Conservation (phyloP, 1,284 basidiomycete species). For the Hemileccinum hortonii region DNA sequence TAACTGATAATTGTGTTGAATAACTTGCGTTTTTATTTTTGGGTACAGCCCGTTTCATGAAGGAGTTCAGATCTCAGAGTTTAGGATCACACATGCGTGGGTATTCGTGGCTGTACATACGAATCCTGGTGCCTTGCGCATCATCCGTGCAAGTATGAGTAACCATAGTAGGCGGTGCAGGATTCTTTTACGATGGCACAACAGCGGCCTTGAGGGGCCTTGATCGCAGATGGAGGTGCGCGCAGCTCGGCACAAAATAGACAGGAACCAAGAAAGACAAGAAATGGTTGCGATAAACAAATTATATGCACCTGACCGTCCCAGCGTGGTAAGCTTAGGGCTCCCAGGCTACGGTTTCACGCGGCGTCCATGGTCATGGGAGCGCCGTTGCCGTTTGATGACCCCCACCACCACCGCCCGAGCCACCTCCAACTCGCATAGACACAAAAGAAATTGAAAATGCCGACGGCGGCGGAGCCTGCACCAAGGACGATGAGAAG, state of each 20-base stretch:
- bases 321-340: neutral
- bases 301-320: constrained; percentile 2
- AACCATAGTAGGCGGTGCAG: neutral
- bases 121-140: neutral
- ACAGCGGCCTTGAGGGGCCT: neutral
- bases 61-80: no score
- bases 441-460: constrained; percentile 69
- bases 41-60: neutral
- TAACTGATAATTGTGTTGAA: neutral
- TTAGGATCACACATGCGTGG: neutral
- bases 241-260: neutral
- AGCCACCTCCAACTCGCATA: constrained; percentile 58
- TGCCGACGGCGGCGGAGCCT: constrained; percentile 62
- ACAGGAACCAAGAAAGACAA: neutral
- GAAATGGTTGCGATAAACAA: neutral
- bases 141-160: neutral
- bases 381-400: constrained; percentile 10
- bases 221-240: neutral
- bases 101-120: neutral
- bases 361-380: constrained; percentile 8
- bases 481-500: constrained; percentile 71
- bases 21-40: neutral
- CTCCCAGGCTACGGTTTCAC: constrained; percentile 6
- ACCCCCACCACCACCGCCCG: constrained; percentile 24
- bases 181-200: neutral